Evolutionary conservation across 441 rosid species (phyloP).

Genomic region (Manihot esculenta): DNA sequence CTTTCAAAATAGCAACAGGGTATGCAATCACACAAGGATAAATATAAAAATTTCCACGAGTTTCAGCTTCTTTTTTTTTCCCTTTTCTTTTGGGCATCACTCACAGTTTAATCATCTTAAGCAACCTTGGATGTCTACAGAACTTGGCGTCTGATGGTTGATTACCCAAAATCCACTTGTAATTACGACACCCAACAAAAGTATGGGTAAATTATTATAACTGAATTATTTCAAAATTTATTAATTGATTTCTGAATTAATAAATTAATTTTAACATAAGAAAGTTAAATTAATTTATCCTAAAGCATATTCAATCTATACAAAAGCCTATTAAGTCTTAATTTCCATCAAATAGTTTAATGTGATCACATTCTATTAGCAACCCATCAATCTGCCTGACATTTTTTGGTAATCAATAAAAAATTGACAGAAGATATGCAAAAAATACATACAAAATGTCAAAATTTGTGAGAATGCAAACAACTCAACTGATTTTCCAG

Average conservation of each 20-base stretch:
- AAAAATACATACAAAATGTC: slow-evolving; percentile 14
- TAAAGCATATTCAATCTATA: too few species aligned
- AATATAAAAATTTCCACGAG: too few species aligned
- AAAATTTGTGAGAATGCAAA: slow-evolving; percentile 25
- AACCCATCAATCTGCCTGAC: background rate
- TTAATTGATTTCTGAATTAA: too few species aligned
- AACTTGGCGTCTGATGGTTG: background rate
- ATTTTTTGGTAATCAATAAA: background rate
- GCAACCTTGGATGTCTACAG: background rate
- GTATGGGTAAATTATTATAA: too few species aligned
- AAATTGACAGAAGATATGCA: background rate
- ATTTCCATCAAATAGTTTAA: too few species aligned
- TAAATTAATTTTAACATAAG: too few species aligned
- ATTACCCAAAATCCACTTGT: background rate
- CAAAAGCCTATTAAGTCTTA: too few species aligned
- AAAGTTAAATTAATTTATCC: too few species aligned
- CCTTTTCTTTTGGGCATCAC: background rate
- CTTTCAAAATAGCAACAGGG: too few species aligned
- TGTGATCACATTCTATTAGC: too few species aligned
- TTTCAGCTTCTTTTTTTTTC: background rate
- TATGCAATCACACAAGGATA: too few species aligned
- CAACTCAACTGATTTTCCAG: slow-evolving; percentile 22
- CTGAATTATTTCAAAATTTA: too few species aligned
- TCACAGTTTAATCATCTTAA: background rate
- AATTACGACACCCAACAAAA: background rate